Percentiles rank a stretch among this genome's conserved stretches.
Evolutionary conservation across 192 early-diverging fungal genomes (phyloP).

Genomic region (Backusella tuberculispora): DNA sequence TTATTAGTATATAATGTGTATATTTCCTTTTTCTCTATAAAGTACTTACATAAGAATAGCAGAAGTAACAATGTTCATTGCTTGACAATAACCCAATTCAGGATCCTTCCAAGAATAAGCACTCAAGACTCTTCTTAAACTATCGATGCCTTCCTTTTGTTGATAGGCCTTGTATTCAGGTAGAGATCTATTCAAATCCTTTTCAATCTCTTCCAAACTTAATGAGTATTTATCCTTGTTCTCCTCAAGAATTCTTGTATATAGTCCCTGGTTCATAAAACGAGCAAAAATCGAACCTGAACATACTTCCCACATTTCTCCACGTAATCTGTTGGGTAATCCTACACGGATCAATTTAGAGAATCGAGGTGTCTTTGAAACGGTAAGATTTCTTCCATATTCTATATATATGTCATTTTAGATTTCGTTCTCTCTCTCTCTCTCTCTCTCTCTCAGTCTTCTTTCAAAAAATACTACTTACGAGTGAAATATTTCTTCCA

Average conservation of each 20-base stretch:
- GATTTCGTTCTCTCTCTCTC: too few species aligned
- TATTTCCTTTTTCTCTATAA: background rate
- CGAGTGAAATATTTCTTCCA: slow-evolving; percentile 54
- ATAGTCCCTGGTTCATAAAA: slow-evolving; percentile 81
- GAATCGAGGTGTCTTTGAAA: slow-evolving; percentile 78
- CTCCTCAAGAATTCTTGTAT: slow-evolving; percentile 63
- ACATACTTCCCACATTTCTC: slow-evolving; percentile 90
- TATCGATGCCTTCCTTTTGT: slow-evolving; percentile 78
- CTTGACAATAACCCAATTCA: slow-evolving; percentile 92
- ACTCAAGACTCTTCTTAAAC: slow-evolving; percentile 78
- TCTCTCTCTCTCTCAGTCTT: too few species aligned
- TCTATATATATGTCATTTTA: too few species aligned
- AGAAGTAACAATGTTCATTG: slow-evolving; percentile 92
- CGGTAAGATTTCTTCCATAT: slow-evolving; percentile 83
- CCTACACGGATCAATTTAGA: slow-evolving; percentile 82
- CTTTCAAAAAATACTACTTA: slow-evolving; percentile 12
- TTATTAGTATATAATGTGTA: background rate
- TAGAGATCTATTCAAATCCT: slow-evolving; percentile 83
- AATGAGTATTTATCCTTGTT: slow-evolving; percentile 67
- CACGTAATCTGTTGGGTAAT: slow-evolving; percentile 79
- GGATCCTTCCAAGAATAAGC: slow-evolving; percentile 69
- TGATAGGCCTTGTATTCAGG: slow-evolving; percentile 89
- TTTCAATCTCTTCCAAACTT: slow-evolving; percentile 89
- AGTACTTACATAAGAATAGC: slow-evolving; percentile 68
- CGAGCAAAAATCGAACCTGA: slow-evolving; percentile 82